Conservation (phyloP, 2,329 filamentous ascomycete genomes). For the Thielaviopsis punctulata region DNA sequence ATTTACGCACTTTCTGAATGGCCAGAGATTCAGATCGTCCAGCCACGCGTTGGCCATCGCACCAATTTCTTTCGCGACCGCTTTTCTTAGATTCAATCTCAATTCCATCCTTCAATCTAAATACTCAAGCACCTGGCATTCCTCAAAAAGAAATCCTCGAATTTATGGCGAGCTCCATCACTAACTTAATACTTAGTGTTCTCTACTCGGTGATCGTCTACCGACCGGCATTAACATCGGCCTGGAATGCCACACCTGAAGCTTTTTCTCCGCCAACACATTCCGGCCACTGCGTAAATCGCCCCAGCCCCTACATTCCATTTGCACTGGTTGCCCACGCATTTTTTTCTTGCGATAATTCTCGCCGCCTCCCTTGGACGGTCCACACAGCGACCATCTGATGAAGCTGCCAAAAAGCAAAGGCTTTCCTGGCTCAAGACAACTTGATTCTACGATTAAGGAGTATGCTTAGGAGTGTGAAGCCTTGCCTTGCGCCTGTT, state of each 20-base stretch:
- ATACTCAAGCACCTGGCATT: neutral
- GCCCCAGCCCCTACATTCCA: constrained; percentile 1
- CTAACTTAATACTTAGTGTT: neutral
- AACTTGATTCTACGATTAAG: neutral
- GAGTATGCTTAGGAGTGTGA: too few species aligned
- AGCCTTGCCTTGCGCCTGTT: neutral
- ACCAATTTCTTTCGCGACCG: neutral
- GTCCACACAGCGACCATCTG: neutral
- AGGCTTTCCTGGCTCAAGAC: neutral
- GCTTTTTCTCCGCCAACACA: constrained; percentile 1
- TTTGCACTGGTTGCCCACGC: neutral
- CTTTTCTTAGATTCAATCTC: neutral
- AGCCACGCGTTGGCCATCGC: neutral
- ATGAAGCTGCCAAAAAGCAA: neutral
- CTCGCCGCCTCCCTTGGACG: neutral
- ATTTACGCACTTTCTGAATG: neutral
- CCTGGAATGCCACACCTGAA: constrained; percentile 1
- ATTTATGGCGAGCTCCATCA: neutral
- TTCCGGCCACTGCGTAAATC: neutral
- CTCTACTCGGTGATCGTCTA: neutral
- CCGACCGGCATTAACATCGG: neutral
- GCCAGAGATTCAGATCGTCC: neutral
- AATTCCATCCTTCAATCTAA: neutral
- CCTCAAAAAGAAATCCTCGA: neutral
- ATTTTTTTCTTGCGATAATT: neutral